A percentile compares a stretch with the other conserved stretches of the same genome.
phyloP scores from a whole-genome alignment of 192 early-diverging fungal species.

The Piromyces sp. region DNA sequence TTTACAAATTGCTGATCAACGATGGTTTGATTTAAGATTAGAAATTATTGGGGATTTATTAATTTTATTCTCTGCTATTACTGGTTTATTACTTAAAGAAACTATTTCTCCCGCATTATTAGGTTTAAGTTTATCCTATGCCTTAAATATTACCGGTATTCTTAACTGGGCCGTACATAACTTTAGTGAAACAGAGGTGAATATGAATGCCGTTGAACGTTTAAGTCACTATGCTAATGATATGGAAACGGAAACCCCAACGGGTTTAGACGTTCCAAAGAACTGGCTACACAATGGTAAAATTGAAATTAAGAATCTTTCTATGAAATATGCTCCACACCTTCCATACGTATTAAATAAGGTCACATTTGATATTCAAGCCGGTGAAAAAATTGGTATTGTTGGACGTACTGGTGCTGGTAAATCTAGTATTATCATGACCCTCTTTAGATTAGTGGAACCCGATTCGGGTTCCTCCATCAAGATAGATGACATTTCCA shows the following conservation, averaged over 20 bases:
- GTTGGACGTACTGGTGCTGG: constrained; percentile 31
- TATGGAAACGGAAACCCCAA: not conserved
- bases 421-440: constrained; percentile 31
- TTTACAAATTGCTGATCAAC: constrained; percentile 43
- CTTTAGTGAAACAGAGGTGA: constrained; percentile 33
- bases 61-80: constrained; percentile 52
- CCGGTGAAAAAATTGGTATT: constrained; percentile 27
- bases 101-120: constrained; percentile 40
- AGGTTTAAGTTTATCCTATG: constrained; percentile 65
- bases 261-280: not conserved
- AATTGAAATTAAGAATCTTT: constrained; percentile 21
- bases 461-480: constrained; percentile 30
- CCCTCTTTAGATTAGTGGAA: constrained; percentile 59
- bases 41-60: constrained; percentile 59
- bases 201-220: not conserved
- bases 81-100: constrained; percentile 44
- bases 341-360: constrained; percentile 23
- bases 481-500: constrained; percentile 47
- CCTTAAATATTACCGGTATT: constrained; percentile 55
- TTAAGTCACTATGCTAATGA: not conserved
- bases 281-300: constrained; percentile 26
- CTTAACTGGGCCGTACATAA: constrained; percentile 64
- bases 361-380: constrained; percentile 14
- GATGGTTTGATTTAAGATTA: constrained; percentile 59
- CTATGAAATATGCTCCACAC: constrained; percentile 20